Base-by-base conservation (phyloP, 306 rosid species). In the Chamaecrista fasciculata region DNA sequence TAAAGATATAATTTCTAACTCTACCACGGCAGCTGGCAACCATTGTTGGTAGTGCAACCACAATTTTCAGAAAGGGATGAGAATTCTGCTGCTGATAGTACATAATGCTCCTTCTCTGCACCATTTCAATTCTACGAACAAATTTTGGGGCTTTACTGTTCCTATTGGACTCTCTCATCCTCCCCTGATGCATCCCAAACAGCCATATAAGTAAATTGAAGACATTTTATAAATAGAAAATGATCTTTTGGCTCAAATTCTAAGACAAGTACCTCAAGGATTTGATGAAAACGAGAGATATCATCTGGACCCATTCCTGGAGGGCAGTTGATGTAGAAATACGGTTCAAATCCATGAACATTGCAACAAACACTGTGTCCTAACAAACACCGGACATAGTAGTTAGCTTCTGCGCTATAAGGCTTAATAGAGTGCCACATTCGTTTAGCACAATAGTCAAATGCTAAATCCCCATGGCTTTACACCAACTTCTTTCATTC, bases 1-100 rank as follows among this genome's bases (percentile, higher is more conserved):
- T 48, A 60, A 23, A 50, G 58, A 4, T 18, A 44, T 47, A 60
- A 53, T 40, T 62, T 74, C 47, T 1, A 48, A 60, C 39, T 64
- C 80, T 88, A 94, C 99, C 92, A n/a, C 99, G 92, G 79, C 99
- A 91, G 84, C 95, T 85, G 69, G 99, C 78, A 71, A 94, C 99
- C 97, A 94, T 91, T 37, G 96, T 88, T 52, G 99, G 99, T 66
- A 94, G 84, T 48, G 96, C 97, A 79, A 91, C 99, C 19, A 87
- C 86, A 64, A 94, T 88, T 84, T 91, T 94, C 73, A 94, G 94
- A 76, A 94, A 94, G 40, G 99, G 70, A 46, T 88, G 86, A 49
- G 88, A 85, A 31, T 69, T 57, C 57, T 80, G 81, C 84, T 86
- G 95, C 81, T 94, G 96, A 73, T 94, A 94, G 78, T 94, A 78